A percentile compares a stretch with the other conserved stretches of the same genome.
Evolutionary conservation across 306 rosid species (phyloP).

Genomic region (Ceratonia siliqua): DNA sequence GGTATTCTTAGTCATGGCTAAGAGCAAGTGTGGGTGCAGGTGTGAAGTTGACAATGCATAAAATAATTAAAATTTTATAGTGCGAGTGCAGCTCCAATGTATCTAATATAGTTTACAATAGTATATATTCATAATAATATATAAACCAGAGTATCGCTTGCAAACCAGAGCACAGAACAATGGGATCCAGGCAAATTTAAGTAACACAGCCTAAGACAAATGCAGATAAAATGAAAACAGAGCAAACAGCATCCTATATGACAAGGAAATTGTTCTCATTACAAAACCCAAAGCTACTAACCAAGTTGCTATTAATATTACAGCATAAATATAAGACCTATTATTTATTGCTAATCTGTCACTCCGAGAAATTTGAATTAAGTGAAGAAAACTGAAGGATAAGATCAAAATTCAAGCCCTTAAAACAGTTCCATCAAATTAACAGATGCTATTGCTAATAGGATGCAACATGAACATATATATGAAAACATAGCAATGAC

Average conservation of each 20-base stretch:
- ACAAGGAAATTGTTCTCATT: neutral
- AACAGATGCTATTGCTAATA: slow-evolving; percentile 8
- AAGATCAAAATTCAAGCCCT: neutral
- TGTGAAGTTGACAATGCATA: neutral
- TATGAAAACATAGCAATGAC: neutral
- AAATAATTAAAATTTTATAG: neutral
- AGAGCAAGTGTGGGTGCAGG: neutral
- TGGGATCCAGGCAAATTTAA: neutral
- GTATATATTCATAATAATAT: too few relatives aligned
- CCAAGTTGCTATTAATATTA: neutral
- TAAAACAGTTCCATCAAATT: neutral
- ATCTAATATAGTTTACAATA: neutral
- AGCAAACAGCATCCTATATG: neutral
- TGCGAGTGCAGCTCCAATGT: neutral
- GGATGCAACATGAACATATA: slow-evolving; percentile 1
- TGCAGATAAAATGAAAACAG: neutral
- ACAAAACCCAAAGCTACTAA: neutral
- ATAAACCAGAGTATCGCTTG: too few relatives aligned
- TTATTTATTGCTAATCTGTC: neutral
- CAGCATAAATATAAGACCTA: neutral
- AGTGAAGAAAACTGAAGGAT: neutral
- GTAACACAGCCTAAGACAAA: neutral
- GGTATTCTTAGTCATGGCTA: neutral
- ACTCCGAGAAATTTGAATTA: slow-evolving; percentile 12
- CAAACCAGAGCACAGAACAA: neutral